Percentiles rank a stretch among this genome's conserved stretches.
Evolutionary conservation across 2,329 filamentous ascomycete genomes (phyloP).

Genomic region (Apiospora aurea): DNA sequence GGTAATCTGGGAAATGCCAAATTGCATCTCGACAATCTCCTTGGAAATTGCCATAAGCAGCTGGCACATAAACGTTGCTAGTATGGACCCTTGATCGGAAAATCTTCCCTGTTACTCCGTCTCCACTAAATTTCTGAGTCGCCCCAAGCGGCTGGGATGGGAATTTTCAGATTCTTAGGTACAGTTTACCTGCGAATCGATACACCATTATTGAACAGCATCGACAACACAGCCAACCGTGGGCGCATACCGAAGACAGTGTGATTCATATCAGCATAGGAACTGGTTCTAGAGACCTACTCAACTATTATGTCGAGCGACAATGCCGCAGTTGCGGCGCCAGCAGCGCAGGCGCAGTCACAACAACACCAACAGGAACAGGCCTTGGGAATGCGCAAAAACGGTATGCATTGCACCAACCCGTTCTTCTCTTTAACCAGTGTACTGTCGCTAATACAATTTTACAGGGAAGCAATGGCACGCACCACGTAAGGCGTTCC

Average conservation of each 20-base stretch:
- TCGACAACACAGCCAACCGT: neutral
- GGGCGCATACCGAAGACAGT: neutral
- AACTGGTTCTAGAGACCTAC: neutral
- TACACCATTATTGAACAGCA: neutral
- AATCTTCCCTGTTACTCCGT: slow-evolving; percentile 17
- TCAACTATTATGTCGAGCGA: neutral
- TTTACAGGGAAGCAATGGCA: slow-evolving; percentile 93
- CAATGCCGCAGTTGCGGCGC: slow-evolving; percentile 20
- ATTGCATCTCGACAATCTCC: neutral
- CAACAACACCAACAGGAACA: slow-evolving; percentile 21
- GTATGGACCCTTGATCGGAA: slow-evolving; percentile 5
- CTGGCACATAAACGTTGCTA: neutral
- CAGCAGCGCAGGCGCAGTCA: slow-evolving; percentile 6
- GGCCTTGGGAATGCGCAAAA: slow-evolving; percentile 18
- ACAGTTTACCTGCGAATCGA: neutral
- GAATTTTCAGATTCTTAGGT: slow-evolving; percentile 16
- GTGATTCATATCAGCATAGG: neutral
- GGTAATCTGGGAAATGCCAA: neutral
- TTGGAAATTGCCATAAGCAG: neutral
- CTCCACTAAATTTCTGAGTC: neutral
- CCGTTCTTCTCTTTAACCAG: too few relatives aligned
- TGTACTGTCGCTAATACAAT: slow-evolving; percentile 45
- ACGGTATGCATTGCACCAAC: neutral
- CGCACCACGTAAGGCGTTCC: slow-evolving; percentile 80
- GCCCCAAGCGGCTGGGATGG: slow-evolving; percentile 4